Evolutionary conservation across 306 rosid species (phyloP).

Genomic region (Lathyrus aphaca): DNA sequence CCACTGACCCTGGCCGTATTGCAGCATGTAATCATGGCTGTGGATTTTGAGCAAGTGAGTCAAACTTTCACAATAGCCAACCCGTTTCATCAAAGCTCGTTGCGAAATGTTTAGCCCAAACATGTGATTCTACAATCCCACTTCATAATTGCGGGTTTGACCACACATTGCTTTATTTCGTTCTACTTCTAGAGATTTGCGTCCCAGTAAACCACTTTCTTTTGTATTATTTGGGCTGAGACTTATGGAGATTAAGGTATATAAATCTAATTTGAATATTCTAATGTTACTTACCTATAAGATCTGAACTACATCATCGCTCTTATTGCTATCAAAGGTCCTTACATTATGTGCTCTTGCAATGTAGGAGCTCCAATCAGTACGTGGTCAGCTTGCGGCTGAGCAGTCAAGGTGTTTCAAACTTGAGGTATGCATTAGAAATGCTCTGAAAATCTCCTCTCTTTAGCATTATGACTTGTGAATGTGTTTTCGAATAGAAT

Average conservation of each 20-base stretch:
- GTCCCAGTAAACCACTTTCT: not conserved
- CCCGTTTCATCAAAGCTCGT: no score
- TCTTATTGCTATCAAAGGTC: conserved; percentile 23
- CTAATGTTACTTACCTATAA: conserved; percentile 4
- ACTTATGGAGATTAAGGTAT: conserved; percentile 5
- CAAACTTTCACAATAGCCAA: no score
- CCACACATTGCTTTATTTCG: not conserved
- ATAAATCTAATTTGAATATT: not conserved
- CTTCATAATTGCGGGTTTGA: no score
- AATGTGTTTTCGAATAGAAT: conserved; percentile 19
- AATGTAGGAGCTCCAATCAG: conserved; percentile 93
- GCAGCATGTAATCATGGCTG: no score
- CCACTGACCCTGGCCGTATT: no score
- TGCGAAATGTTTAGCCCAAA: no score
- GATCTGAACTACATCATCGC: not conserved
- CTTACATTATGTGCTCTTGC: conserved; percentile 25
- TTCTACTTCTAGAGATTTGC: conserved; percentile 24
- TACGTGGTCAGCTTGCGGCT: conserved; percentile 86
- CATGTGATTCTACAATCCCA: no score
- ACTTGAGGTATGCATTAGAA: conserved; percentile 69
- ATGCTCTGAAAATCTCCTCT: conserved; percentile 32
- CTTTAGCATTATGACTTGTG: not conserved
- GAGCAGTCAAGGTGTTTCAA: conserved; percentile 98
- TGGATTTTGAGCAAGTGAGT: no score
- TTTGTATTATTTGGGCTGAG: conserved; percentile 16